phyloP scores from a whole-genome alignment of 805 yeast species.

The Metschnikowia gruessii region DNA sequence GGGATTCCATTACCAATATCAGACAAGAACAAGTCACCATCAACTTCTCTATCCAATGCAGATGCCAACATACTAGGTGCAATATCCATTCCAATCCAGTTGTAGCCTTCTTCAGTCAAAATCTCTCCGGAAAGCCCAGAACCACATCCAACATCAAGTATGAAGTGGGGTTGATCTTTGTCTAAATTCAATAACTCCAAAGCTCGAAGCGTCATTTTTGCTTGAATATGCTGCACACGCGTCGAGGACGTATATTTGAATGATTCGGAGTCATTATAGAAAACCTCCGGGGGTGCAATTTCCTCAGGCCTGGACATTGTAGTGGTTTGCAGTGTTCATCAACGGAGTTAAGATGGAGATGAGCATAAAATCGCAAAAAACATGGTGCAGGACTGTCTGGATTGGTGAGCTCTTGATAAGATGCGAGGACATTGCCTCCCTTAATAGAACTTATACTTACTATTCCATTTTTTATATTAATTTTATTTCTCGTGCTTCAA shows the following conservation, averaged over 20 bases:
- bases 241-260: conserved; percentile 87
- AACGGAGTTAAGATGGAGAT: conserved; percentile 2
- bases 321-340: not conserved
- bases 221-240: conserved; percentile 98
- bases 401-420: not conserved
- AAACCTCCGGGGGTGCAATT: conserved; percentile 93
- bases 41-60: conserved; percentile 87
- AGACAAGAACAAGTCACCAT: conserved; percentile 86
- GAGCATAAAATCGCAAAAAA: conserved; percentile 4
- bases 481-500: too few relatives aligned
- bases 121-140: conserved; percentile 96
- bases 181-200: conserved; percentile 80
- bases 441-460: too few relatives aligned
- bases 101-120: conserved; percentile 86
- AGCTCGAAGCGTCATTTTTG: conserved; percentile 94
- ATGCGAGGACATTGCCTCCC: not conserved
- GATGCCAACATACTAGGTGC: conserved; percentile 95
- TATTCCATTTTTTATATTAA: too few relatives aligned
- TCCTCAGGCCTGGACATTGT: conserved; percentile 94
- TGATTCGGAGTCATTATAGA: conserved; percentile 89
- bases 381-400: conserved; percentile 7
- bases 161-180: conserved; percentile 53
- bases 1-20: conserved; percentile 96
- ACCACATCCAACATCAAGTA: conserved; percentile 95
- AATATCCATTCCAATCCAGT: conserved; percentile 96